Evolutionary conservation across 129 eudicot genomes (phyloP).

Genomic region (Lactuca saligna): DNA sequence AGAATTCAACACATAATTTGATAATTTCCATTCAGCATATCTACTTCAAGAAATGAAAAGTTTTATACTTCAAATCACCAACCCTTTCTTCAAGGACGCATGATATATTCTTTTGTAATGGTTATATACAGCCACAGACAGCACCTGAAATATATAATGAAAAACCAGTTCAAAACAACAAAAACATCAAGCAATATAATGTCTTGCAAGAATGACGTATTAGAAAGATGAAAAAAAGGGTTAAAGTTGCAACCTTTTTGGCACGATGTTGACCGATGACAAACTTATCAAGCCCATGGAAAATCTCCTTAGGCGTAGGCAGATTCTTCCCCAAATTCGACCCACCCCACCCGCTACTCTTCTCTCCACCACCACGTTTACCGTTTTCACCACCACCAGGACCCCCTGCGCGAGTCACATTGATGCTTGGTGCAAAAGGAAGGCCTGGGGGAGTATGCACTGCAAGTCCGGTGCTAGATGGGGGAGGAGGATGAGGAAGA

Average conservation of each 20-base stretch:
- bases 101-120: slow-evolving; percentile 89
- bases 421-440: slow-evolving; percentile 74
- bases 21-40: slow-evolving; percentile 16
- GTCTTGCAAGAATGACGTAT: neutral
- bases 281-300: slow-evolving; percentile 77
- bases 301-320: slow-evolving; percentile 93
- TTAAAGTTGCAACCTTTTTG: slow-evolving; percentile 60
- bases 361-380: slow-evolving; percentile 35
- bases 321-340: slow-evolving; percentile 72
- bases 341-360: slow-evolving; percentile 78
- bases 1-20: slow-evolving; percentile 31
- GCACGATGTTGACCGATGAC: slow-evolving; percentile 87
- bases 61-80: slow-evolving; percentile 31
- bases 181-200: neutral
- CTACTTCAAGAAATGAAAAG: neutral
- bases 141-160: slow-evolving; percentile 47
- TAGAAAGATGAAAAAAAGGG: slow-evolving; percentile 7
- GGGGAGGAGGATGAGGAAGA: slow-evolving; percentile 34
- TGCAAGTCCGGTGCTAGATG: slow-evolving; percentile 54
- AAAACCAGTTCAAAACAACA: neutral
- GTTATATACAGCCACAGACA: slow-evolving; percentile 93
- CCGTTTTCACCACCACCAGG: slow-evolving; percentile 33
- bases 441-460: slow-evolving; percentile 85
- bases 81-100: slow-evolving; percentile 70
- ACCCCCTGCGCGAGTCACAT: slow-evolving; percentile 47